These are phyloP conservation scores for Boletellus ananas DNA, from an alignment of 768 basidiomycete genomes.

Conservation along the genomic window DNA sequence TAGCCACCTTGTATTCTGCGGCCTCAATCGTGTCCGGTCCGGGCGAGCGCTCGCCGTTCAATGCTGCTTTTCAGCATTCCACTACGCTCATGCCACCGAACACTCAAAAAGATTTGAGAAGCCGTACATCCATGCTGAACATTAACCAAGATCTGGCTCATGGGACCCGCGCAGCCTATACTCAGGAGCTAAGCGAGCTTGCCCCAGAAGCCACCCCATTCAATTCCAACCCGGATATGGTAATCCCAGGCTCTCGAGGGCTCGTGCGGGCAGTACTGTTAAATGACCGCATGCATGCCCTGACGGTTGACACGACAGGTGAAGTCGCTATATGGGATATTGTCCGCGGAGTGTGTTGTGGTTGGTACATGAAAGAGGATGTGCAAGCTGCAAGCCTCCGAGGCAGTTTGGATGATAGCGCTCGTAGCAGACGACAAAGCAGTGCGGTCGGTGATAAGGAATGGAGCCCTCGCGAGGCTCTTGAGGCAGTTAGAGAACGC, in stretches of 20 bases:
- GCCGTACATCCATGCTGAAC: conserved; percentile 18
- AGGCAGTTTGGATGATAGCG: conserved; percentile 43
- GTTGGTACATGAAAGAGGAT: conserved; percentile 62
- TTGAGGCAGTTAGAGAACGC: conserved; percentile 83
- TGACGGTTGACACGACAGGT: conserved; percentile 87
- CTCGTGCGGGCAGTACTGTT: conserved; percentile 78
- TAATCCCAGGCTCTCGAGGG: conserved; percentile 75
- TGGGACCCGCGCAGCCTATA: conserved; percentile 47
- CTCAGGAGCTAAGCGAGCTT: conserved; percentile 73
- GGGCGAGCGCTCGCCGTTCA: conserved; percentile 36
- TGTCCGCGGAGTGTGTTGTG: conserved; percentile 70
- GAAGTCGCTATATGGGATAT: conserved; percentile 94
- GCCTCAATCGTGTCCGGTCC: conserved; percentile 75
- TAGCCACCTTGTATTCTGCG: conserved; percentile 84
- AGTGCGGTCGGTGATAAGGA: conserved; percentile 40
- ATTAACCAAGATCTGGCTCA: conserved; percentile 29
- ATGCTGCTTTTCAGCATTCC: conserved; percentile 33
- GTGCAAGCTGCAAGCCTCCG: conserved; percentile 53
- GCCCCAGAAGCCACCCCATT: conserved; percentile 71
- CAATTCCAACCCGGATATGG: conserved; percentile 53
- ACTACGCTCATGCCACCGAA: conserved; percentile 26
- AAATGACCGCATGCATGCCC: conserved; percentile 85
- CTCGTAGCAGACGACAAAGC: conserved; percentile 31
- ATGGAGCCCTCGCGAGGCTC: conserved; percentile 71
- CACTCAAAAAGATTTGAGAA: conserved; percentile 17